These are phyloP conservation scores for Stentor coeruleus DNA, from an alignment of 73 alveolate genomes.

Conservation along the genomic window DNA sequence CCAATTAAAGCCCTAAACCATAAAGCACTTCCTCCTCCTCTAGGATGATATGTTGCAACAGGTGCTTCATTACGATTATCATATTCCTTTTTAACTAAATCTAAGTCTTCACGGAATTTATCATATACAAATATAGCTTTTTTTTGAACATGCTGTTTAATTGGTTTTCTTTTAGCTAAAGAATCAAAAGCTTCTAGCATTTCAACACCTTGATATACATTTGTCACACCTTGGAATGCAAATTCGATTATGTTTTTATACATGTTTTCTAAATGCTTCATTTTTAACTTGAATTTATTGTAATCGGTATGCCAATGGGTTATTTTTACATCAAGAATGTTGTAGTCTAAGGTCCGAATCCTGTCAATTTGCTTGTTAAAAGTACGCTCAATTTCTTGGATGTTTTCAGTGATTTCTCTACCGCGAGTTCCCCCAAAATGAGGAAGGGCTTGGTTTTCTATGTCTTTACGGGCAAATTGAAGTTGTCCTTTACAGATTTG, in stretches of 20 bases:
- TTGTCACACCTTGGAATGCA: constrained; percentile 97
- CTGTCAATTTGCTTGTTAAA: constrained; percentile 85
- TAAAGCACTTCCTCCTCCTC: constrained; percentile 75
- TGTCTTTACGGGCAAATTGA: constrained; percentile 94
- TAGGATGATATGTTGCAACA: constrained; percentile 74
- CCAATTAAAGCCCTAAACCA: constrained; percentile 74
- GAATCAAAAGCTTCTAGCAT: constrained; percentile 97
- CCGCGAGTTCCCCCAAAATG: constrained; percentile 99
- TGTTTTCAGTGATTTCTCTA: constrained; percentile 61
- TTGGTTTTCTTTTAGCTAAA: constrained; percentile 90
- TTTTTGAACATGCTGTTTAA: constrained; percentile 88
- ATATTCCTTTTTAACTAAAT: constrained; percentile 63
- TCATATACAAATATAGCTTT: constrained; percentile 89
- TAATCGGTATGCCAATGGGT: constrained; percentile 99
- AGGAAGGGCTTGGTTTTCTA: constrained; percentile 71
- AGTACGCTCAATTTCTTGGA: constrained; percentile 77
- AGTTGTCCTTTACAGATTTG: constrained; percentile 98
- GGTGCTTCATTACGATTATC: constrained; percentile 72
- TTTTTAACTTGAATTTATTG: constrained; percentile 54
- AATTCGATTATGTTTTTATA: constrained; percentile 90
- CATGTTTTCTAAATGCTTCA: constrained; percentile 91
- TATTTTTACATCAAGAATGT: constrained; percentile 96
- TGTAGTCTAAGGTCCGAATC: constrained; percentile 82
- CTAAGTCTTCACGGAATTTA: constrained; percentile 69
- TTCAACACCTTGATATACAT: constrained; percentile 97